Evolutionary conservation across 2,329 filamentous ascomycete genomes (phyloP), one percentile per base, ranked within the genome.

Genomic region (Beauveria australis): DNA sequence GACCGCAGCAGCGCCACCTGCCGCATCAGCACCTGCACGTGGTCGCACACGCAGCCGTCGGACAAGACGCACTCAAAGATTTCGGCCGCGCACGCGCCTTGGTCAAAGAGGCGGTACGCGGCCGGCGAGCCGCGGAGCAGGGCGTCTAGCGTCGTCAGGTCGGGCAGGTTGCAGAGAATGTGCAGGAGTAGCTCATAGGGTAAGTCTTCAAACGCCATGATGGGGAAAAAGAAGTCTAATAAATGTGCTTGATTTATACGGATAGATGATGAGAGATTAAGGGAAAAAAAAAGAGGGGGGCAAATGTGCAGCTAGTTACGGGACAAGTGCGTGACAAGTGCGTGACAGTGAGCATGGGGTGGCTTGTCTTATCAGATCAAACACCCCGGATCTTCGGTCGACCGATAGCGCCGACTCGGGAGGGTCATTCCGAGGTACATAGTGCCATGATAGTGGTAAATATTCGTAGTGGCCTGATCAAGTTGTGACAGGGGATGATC

Each of bases 361-460:
- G 40, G 24, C 40, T 53, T 54, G 52, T 43, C 52, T 54, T 54
- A 54, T 54, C 52, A 54, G 52, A 54, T 54, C 52, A 54, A 43
- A 19, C 40, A 26, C 24, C 37, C 30, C 52, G 37, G 52, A 43
- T 44, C 40, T 43, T 54, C 52, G 52, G 52, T 40, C 52, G 52
- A 54, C 52, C 52, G 52, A 54, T 54, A 54, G 52, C 52, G 52
- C 52, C 52, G 52, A 54, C 52, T 18, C 24, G 37, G 52, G 37
- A 54, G 52, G 22, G 69, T 57, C 56, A 53, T 52, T 12, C n/a
- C n/a, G n/a, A 61, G 65, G 44, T 4, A 24, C 4, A 5, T 24
- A 24, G 24, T 24, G 24, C 1, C 22, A 22, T n/a, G 3, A 22
- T 41, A 68, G 59, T 56, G 8, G 5, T 26, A 26, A 6, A 28